Evolutionary conservation across 163 green algal genomes (phyloP), one percentile per base, ranked within the genome.

Genomic region (Scenedesmus sp.): DNA sequence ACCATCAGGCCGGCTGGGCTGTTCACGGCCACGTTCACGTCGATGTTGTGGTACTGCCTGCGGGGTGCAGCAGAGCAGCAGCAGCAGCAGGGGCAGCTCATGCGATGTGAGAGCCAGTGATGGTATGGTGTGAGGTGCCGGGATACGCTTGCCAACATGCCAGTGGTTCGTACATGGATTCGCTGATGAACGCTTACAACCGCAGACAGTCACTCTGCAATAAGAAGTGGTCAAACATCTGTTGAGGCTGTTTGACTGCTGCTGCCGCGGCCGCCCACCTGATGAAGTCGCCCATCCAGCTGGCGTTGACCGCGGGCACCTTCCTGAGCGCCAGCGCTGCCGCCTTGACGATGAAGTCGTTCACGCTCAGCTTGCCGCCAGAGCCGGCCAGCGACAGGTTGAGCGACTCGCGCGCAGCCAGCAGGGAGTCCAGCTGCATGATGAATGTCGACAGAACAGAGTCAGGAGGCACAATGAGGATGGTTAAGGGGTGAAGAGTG

Each of bases 301-400:
- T 97, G 12, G 96, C 93, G 93, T 99, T 99, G n/a, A 98, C 93
- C 7, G 95, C 96, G 70, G 95, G 91, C 64, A 99, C 97, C 92
- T 97, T 95, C 67, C 94, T 96, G 88, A 98, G 94, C 8, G 98
- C 96, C 60, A 98, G 91, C 5, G 98, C 97, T 20, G 97, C 94
- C 2, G 98, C 98, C 95, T 99, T 99, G 96, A 99, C 94, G 34
- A 99, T 91, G 86, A 99, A 99, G 94, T 99, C 98, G 94, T 99
- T 99, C 34, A 99, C 95, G n/a, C 94, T 98, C 77, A 99, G 93
- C 96, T 99, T 99, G 13, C 84, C 90, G 70, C 89, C 89, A 54
- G 94, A 23, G 9, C 87, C 92, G 1, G 95, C 93, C 10, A 97
- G 87, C 3, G 90, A 64, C 2, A 93, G 95, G 87, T 99, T 99